Base-by-base conservation (phyloP, 2,329 filamentous ascomycete genomes). In the Diaporthe citri region DNA sequence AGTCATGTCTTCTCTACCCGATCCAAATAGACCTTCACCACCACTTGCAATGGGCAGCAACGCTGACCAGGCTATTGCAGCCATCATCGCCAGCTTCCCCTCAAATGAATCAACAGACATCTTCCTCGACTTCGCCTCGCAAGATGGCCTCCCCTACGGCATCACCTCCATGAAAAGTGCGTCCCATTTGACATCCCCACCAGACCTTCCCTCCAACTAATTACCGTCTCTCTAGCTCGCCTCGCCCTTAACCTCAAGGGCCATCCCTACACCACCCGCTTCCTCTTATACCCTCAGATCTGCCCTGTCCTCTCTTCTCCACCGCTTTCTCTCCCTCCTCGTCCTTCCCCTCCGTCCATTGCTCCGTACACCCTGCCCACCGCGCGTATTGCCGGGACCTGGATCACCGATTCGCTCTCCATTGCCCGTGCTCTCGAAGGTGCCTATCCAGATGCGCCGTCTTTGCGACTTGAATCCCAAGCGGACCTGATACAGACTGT, bases 21-120 rank as follows among this genome's bases (percentile, higher is more conserved):
- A 8, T 15, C n/a, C 10, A 17, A 55, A 25, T 22, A 15, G 51
- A 4, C 51, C 2, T 8, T 28, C 51, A 28, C 25, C 25, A 55
- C 15, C 25, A 17, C 25, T 17, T 55, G 52, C 25, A 55, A 31
- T 9, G 20, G 52, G 52, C 52, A 55, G 52, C 52, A 17, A 31
- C 15, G 10, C 13, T 6, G 28, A 55, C 5, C 25, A 31, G 13
- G 25, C 25, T 6, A 28, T 20, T 20, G 52, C 25, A 22, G 13
- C 52, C 25, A 55, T 55, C 17, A 55, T 55, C 52, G 52, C 52
- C 52, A 55, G 52, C 25, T 55, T 55, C 52, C 52, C 52, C 52
- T 31, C 25, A 31, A 25, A 55, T 55, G 52, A 31, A 2, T 55
- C 25, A 2, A 31, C 15, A 55, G 15, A 55, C 10, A 20, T 55